Percentiles rank a stretch among this genome's conserved stretches.
Evolutionary conservation across 257 asterid genomes (phyloP).

Genomic region (Solanum virginianum): DNA sequence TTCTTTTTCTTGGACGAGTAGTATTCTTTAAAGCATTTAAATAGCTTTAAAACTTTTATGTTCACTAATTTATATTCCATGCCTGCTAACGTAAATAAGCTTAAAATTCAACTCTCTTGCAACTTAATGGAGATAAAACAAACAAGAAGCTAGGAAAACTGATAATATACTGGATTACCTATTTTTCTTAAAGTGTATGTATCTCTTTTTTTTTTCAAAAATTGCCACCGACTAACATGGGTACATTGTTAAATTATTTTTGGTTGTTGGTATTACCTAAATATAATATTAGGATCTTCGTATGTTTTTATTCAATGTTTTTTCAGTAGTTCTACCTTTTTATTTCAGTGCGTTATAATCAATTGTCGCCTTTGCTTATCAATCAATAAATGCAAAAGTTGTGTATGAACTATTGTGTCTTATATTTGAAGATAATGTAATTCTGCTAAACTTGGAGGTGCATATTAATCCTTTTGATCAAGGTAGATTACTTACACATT

Average conservation of each 20-base stretch:
- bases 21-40: not conserved
- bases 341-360: not conserved
- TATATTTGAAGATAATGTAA: too few relatives aligned
- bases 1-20: not conserved
- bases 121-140: too few relatives aligned
- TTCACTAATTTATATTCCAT: not conserved
- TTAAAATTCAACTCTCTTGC: not conserved
- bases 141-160: too few relatives aligned
- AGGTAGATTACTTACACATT: too few relatives aligned
- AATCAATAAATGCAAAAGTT: not conserved
- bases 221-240: not conserved
- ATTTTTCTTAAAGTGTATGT: too few relatives aligned
- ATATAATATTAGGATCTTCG: not conserved
- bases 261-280: not conserved
- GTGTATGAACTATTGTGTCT: too few relatives aligned
- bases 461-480: too few relatives aligned
- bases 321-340: not conserved
- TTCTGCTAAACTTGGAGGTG: too few relatives aligned
- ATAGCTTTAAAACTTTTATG: not conserved
- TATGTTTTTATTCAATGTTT: not conserved
- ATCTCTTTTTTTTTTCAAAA: not conserved
- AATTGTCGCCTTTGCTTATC: not conserved
- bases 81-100: not conserved
- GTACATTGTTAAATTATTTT: not conserved
- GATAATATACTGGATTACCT: too few relatives aligned